Evolutionary conservation across 305 asterid species (phyloP), one percentile per base, ranked within the genome.

Genomic region (Fraxinus nigra): DNA sequence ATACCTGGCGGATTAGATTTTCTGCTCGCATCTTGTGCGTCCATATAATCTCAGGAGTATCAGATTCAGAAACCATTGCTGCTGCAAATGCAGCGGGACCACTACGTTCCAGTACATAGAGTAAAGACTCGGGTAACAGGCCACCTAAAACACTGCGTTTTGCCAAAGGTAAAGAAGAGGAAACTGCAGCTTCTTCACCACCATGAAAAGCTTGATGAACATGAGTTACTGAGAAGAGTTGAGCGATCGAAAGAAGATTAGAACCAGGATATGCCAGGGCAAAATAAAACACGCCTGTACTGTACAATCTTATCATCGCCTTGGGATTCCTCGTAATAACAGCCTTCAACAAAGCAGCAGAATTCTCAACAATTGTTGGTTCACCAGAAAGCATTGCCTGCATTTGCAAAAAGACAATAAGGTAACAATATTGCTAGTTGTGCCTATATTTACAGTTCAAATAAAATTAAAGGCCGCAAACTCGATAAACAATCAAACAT

Each of bases 21-120:
- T 93, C 98, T 79, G 98, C 98, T 83, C 99, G 87, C 98, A 97
- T 97, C 85, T 97, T 97, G 90, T 97, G 98, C 0, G 99, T 97
- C 99, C 99, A 97, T 84, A 97, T 97, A 81, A 97, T 97, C 90
- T 97, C 99, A 86, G 99, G 99, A 87, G 98, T 94, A 89, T 97
- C 99, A 76, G 99, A 97, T 92, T 97, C 99, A 79, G 98, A 94
- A 84, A 97, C 92, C 98, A 97, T 92, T 43, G 99, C 99, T 61
- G 98, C 98, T 51, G 96, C 93, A 92, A 97, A 97, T 85, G 97
- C 90, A 87, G 91, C 91, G 51, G 99, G 92, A 78, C 98, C 97
- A 87, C 98, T 92, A 61, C 99, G 96, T 82, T 97, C 98, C 86
- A 97, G 89, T 65, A 97, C 99, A 89, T 97, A 97, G 73, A 97